phyloP scores from a whole-genome alignment of 2,329 filamentous ascomycete genomes.

The Neoarthrinium moseri region DNA sequence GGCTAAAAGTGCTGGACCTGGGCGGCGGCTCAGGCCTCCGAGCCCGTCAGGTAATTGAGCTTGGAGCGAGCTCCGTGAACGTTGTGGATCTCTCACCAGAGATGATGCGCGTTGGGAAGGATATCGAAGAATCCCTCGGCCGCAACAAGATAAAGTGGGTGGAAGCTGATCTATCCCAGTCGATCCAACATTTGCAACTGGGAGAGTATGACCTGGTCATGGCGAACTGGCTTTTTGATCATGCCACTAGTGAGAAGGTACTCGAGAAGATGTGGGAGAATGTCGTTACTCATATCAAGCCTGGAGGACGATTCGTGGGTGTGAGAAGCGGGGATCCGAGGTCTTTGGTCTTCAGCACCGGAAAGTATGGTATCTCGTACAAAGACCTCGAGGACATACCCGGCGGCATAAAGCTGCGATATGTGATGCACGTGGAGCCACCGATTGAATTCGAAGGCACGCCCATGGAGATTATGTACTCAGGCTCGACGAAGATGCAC shows the following conservation, averaged over 20 bases:
- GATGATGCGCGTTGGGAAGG: slow-evolving; percentile 13
- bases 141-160: slow-evolving; percentile 19
- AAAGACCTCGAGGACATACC: slow-evolving; percentile 16
- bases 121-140: slow-evolving; percentile 8
- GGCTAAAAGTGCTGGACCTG: slow-evolving; percentile 25
- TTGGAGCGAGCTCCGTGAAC: slow-evolving; percentile 23
- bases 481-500: slow-evolving; percentile 19
- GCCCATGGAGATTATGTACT: slow-evolving; percentile 19
- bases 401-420: slow-evolving; percentile 19
- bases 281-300: slow-evolving; percentile 20
- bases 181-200: slow-evolving; percentile 18
- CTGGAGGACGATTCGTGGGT: slow-evolving; percentile 26
- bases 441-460: slow-evolving; percentile 17
- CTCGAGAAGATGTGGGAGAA: slow-evolving; percentile 29
- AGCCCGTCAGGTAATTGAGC: slow-evolving; percentile 22
- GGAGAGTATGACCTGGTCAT: slow-evolving; percentile 29
- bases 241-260: slow-evolving; percentile 19
- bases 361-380: slow-evolving; percentile 16
- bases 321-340: slow-evolving; percentile 17
- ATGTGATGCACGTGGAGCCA: slow-evolving; percentile 8
- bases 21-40: slow-evolving; percentile 28
- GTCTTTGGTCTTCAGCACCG: slow-evolving; percentile 11
- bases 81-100: slow-evolving; percentile 20
- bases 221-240: slow-evolving; percentile 31
- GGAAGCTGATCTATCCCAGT: slow-evolving; percentile 22